Evolutionary conservation across 208 protist genomes (phyloP).

Genomic region (Trypanosomatidae sp.): DNA sequence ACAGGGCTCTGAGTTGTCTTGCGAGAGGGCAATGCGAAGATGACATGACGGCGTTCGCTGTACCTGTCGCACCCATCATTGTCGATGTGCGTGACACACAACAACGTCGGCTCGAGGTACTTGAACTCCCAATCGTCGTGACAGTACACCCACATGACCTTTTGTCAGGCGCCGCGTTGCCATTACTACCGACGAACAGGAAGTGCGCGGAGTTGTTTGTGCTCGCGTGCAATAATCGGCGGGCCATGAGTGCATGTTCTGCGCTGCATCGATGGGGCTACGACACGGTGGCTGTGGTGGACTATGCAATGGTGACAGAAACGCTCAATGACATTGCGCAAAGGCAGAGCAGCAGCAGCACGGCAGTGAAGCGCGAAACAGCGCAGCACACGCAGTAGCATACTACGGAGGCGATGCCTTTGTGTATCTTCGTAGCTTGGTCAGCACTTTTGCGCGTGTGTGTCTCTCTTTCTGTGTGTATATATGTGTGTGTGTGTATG

Average conservation of each 20-base stretch:
- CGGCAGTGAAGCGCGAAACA: too few relatives aligned
- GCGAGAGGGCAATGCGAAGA: not conserved
- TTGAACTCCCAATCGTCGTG: conserved; percentile 12
- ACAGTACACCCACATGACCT: conserved; percentile 65
- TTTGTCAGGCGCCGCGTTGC: conserved; percentile 52
- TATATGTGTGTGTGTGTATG: too few relatives aligned
- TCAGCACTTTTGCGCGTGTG: too few relatives aligned
- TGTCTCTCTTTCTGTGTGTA: too few relatives aligned
- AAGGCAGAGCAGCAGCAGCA: too few relatives aligned
- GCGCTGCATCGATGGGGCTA: conserved; percentile 74
- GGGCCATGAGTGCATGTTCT: conserved; percentile 28
- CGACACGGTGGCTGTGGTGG: conserved; percentile 18
- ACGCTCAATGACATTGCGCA: conserved; percentile 3
- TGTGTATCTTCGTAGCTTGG: too few relatives aligned
- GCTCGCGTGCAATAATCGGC: conserved; percentile 19
- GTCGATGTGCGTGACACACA: conserved; percentile 49
- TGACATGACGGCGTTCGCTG: not conserved
- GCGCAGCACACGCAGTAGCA: too few relatives aligned
- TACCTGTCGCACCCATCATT: conserved; percentile 23
- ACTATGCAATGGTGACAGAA: conserved; percentile 13
- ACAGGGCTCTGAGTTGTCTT: not conserved
- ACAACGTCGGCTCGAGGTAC: conserved; percentile 15
- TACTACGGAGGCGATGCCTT: too few relatives aligned
- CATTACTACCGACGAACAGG: conserved; percentile 45
- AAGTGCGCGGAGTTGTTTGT: conserved; percentile 38